Evolutionary conservation across 2,329 filamentous ascomycete species (phyloP).

Genomic region (Macroventuria anomochaeta): DNA sequence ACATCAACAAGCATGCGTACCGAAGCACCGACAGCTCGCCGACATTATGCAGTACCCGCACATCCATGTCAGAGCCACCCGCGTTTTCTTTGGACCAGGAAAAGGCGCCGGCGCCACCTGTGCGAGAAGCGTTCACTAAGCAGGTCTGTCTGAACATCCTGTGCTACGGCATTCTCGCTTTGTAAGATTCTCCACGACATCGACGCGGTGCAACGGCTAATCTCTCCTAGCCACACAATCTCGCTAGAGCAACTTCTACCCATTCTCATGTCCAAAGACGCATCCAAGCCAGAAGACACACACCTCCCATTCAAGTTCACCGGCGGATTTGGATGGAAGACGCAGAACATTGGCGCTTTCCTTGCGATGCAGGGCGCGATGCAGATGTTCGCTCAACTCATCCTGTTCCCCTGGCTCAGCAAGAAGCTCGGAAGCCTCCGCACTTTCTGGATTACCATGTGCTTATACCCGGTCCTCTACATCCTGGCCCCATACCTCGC

Average conservation of each 20-base stretch:
- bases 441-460: conserved; percentile 80
- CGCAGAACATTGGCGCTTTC: conserved; percentile 84
- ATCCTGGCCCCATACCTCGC: conserved; percentile 87
- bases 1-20: conserved; percentile 65
- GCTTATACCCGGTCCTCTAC: conserved; percentile 88
- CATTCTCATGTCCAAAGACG: conserved; percentile 80
- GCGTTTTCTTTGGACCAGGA: conserved; percentile 46
- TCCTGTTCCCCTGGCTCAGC: conserved; percentile 81
- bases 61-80: conserved; percentile 40
- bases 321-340: conserved; percentile 82
- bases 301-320: conserved; percentile 85
- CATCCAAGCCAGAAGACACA: conserved; percentile 54
- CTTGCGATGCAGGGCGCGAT: conserved; percentile 88
- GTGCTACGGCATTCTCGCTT: conserved; percentile 90
- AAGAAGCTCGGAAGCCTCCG: conserved; percentile 77
- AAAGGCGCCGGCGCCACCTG: conserved; percentile 25
- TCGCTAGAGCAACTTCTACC: conserved; percentile 94
- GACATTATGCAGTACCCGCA: conserved; percentile 50
- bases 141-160: conserved; percentile 87
- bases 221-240: conserved; percentile 79
- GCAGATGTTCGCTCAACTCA: conserved; percentile 83
- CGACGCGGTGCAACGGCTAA: conserved; percentile 30
- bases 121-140: conserved; percentile 74
- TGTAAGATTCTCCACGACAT: conserved; percentile 63
- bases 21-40: conserved; percentile 64